Conservation (phyloP, 139 green algal genomes). For the Limnomonas spitsbergensis region DNA sequence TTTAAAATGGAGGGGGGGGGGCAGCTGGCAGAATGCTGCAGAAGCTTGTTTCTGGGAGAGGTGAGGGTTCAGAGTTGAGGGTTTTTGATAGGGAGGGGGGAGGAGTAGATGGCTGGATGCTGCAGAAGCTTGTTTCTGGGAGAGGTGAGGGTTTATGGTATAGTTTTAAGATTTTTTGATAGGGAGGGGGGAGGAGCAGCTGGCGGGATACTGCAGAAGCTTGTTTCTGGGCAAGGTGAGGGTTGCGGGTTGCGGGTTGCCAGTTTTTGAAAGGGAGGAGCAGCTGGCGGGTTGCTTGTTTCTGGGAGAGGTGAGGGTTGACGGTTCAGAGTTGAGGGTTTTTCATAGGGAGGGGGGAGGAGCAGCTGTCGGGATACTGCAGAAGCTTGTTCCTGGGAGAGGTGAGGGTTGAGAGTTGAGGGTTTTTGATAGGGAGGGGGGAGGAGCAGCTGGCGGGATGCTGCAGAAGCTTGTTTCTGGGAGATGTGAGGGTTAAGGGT, state of each 20-base stretch:
- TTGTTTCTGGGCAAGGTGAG: neutral
- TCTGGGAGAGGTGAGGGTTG: neutral
- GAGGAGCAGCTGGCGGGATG: neutral
- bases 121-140: neutral
- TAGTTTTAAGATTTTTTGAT: too few relatives aligned
- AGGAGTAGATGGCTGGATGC: neutral
- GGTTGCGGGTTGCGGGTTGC: neutral
- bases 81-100: too few relatives aligned
- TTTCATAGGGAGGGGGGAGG: too few relatives aligned
- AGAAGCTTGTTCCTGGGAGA: neutral
- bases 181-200: neutral
- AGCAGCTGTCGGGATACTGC: neutral
- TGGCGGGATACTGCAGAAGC: neutral
- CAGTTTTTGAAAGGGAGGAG: too few relatives aligned
- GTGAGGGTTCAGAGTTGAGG: neutral
- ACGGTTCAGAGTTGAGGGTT: neutral
- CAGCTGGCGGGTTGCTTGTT: conserved; percentile 5
- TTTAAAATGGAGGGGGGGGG: too few relatives aligned
- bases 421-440: too few relatives aligned
- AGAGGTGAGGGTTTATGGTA: conserved; percentile 1
- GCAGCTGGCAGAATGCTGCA: neutral
- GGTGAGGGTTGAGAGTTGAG: neutral
- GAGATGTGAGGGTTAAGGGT: neutral
- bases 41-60: neutral
- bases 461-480: neutral